A percentile compares a stretch with the other conserved stretches of the same genome.
Evolutionary conservation across 202 grass and related monocot species (phyloP).

Genomic region (Setaria viridis): DNA sequence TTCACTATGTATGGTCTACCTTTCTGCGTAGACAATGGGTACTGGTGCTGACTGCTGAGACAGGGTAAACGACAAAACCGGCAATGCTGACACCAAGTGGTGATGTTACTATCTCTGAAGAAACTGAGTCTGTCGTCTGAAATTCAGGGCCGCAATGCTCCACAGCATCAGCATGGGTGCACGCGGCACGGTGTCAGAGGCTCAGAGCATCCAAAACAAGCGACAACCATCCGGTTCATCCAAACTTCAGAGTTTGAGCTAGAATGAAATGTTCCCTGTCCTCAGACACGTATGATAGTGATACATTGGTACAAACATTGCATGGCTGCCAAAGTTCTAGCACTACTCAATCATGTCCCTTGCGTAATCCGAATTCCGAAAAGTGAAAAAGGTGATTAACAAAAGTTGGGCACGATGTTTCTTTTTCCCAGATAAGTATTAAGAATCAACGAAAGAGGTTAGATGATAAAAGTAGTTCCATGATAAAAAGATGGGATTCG

Average conservation of each 20-base stretch:
- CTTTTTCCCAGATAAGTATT: not conserved
- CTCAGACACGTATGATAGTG: not conserved
- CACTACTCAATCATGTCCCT: not conserved
- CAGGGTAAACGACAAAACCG: not conserved
- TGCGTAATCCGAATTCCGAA: not conserved
- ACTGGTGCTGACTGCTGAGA: not conserved
- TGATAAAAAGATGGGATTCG: slow-evolving; percentile 15
- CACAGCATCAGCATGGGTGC: not conserved
- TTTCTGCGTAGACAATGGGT: not conserved
- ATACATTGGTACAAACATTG: not conserved
- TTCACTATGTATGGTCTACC: not conserved
- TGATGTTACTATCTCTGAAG: not conserved
- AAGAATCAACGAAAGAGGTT: slow-evolving; percentile 10
- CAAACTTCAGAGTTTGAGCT: slow-evolving; percentile 6
- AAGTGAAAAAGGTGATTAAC: not conserved
- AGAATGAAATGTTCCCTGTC: not conserved
- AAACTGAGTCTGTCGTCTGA: slow-evolving; percentile 5
- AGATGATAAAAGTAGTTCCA: slow-evolving; percentile 15
- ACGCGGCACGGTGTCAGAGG: not conserved
- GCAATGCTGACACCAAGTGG: not conserved
- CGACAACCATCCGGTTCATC: not conserved
- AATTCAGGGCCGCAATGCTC: not conserved
- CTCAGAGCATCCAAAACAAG: not conserved
- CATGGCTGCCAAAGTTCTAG: not conserved
- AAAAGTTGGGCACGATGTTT: not conserved